Conservation (phyloP, 2,329 filamentous ascomycete species). For the Botrytis fragariae region DNA sequence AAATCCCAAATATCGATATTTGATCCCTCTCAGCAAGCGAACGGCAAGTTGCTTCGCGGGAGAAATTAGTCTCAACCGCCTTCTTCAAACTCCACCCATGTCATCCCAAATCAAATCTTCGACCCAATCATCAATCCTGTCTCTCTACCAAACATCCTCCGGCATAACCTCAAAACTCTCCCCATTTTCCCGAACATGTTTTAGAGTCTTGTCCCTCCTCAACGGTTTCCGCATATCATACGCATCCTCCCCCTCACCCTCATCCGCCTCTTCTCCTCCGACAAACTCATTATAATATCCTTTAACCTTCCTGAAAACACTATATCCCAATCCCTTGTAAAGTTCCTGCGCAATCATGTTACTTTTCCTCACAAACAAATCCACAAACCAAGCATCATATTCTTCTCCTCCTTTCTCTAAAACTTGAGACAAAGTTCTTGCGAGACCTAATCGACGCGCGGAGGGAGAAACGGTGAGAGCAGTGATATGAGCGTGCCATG, state of each 20-base stretch:
- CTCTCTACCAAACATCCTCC: slow-evolving; percentile 74
- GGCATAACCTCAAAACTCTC: slow-evolving; percentile 75
- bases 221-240: slow-evolving; percentile 96
- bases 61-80: slow-evolving; percentile 10
- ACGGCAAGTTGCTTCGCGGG: not conserved
- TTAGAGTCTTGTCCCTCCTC: slow-evolving; percentile 70
- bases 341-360: slow-evolving; percentile 85
- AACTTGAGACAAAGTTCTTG: slow-evolving; percentile 75
- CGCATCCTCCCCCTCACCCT: slow-evolving; percentile 80
- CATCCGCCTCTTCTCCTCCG: slow-evolving; percentile 61
- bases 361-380: slow-evolving; percentile 86
- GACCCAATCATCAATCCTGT: too few relatives aligned
- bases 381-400: slow-evolving; percentile 89
- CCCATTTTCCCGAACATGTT: slow-evolving; percentile 78
- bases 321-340: slow-evolving; percentile 90
- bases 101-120: too few relatives aligned
- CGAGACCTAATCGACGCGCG: slow-evolving; percentile 81
- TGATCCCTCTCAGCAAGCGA: not conserved
- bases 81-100: not conserved
- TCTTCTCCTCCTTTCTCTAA: slow-evolving; percentile 81
- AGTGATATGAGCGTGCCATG: slow-evolving; percentile 98
- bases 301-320: slow-evolving; percentile 81
- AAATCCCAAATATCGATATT: not conserved
- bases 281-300: slow-evolving; percentile 91
- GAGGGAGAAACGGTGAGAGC: slow-evolving; percentile 88